Conservation (phyloP, 1,284 basidiomycete species). For the Apiotrichum domesticum region DNA sequence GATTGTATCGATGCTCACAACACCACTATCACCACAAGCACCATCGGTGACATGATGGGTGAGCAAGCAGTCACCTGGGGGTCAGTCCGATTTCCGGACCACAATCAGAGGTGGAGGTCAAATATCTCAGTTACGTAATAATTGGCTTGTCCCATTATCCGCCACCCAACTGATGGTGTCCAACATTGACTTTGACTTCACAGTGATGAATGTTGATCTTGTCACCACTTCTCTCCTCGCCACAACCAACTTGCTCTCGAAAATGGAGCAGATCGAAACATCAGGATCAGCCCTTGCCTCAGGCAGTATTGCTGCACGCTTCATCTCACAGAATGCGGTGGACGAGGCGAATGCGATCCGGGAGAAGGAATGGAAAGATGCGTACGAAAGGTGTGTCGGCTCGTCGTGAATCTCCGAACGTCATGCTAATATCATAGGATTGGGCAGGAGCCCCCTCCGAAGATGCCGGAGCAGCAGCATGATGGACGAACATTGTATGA, state of each 20-base stretch:
- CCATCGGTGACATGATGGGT: too few relatives aligned
- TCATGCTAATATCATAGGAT: constrained; percentile 50
- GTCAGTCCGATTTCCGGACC: too few relatives aligned
- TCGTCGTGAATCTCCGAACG: not conserved
- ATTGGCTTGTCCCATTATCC: too few relatives aligned
- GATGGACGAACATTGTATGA: constrained; percentile 86
- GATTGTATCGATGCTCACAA: too few relatives aligned
- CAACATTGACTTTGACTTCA: too few relatives aligned
- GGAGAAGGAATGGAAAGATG: constrained; percentile 86
- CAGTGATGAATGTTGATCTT: not conserved
- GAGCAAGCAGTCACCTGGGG: too few relatives aligned
- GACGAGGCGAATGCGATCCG: constrained; percentile 67
- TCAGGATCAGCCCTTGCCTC: constrained; percentile 19
- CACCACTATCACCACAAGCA: too few relatives aligned
- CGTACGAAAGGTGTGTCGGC: constrained; percentile 67
- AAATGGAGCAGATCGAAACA: constrained; percentile 18
- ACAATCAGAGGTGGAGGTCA: too few relatives aligned
- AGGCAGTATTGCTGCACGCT: constrained; percentile 44
- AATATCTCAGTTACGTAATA: too few relatives aligned
- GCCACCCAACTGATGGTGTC: too few relatives aligned
- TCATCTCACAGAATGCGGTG: constrained; percentile 65
- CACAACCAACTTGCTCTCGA: not conserved
- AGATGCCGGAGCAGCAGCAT: constrained; percentile 54
- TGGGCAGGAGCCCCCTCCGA: constrained; percentile 78
- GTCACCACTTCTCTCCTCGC: not conserved